A percentile compares a stretch with the other conserved stretches of the same genome.
phyloP scores from a whole-genome alignment of 2,329 filamentous ascomycete species.

The Hypoxylon sp. region DNA sequence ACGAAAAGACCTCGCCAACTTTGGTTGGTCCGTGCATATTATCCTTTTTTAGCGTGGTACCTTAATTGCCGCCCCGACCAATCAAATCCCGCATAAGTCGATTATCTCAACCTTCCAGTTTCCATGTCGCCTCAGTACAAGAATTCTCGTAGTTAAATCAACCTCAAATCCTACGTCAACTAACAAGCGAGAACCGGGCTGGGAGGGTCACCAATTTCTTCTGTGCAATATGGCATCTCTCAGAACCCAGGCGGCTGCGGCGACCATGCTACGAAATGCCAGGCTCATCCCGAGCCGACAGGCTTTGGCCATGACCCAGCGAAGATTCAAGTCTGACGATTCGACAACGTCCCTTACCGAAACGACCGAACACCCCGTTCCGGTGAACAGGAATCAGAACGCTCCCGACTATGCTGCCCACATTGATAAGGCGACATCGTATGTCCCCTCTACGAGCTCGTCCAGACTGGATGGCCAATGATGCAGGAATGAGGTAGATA shows the following conservation, averaged over 20 bases:
- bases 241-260: constrained; percentile 61
- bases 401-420: constrained; percentile 83
- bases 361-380: constrained; percentile 43
- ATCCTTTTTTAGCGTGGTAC: constrained; percentile 50
- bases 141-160: constrained; percentile 6
- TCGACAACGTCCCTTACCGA: constrained; percentile 51
- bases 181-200: constrained; percentile 3
- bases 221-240: constrained; percentile 70
- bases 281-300: constrained; percentile 47
- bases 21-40: constrained; percentile 40
- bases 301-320: constrained; percentile 54
- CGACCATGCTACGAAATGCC: constrained; percentile 60
- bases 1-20: constrained; percentile 59
- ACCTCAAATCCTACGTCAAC: not conserved
- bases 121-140: constrained; percentile 21
- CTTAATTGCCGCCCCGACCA: constrained; percentile 52
- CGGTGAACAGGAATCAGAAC: constrained; percentile 60
- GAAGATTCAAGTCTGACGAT: constrained; percentile 59
- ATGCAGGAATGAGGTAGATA: constrained; percentile 1
- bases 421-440: constrained; percentile 92
- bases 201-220: constrained; percentile 3
- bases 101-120: constrained; percentile 27
- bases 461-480: not conserved
- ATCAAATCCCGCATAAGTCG: constrained; percentile 49
- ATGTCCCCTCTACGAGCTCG: constrained; percentile 48